Evolutionary conservation across 148 eudicot species (phyloP), one percentile per base, ranked within the genome.

Genomic region (Spergularia marina): DNA sequence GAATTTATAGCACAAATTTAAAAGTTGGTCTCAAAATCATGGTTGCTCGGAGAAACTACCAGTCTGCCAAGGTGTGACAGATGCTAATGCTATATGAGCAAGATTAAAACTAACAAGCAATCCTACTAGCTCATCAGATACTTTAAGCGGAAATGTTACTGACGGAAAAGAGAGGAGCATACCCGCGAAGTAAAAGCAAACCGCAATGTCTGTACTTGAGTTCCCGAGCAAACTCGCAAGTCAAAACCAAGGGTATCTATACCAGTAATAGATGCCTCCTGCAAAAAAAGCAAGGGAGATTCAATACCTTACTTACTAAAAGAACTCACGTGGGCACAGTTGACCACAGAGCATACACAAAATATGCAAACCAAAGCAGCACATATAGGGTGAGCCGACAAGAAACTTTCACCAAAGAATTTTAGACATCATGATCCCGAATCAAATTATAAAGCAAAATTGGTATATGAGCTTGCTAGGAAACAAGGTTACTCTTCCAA

Each of bases 201-300:
- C 18, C 96, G 93, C 83, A 95, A 65, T 77, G 98, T 95, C 81
- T 92, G 97, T 44, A 92, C 82, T 83, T 95, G 97, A 40, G 88
- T 88, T 70, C 98, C 98, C 23, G 96, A 89, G 85, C 98, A 92
- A 75, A 89, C 86, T 83, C 98, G 84, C 78, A 95, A 81, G 85
- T 95, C 98, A 80, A 90, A 90, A 47, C 98, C 98, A 77, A 89
- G 94, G 82, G 92, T 79, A 87, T 95, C 98, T 60, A 95, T 79
- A 59, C 94, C 94, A 70, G 87, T 88, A 58, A 95, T 85, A 64
- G 96, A 83, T 77, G 89, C 95, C 81, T 92, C 98, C 98, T 95
- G 90, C 72, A 82, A 83, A 62, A 68, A 73, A 65, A 58, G 44
- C 67, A 74, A 17, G 7, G 57, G 41, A 15, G 10, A 8, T 77